Percentiles rank a stretch among this genome's conserved stretches.
Evolutionary conservation across 352 stramenopile species (phyloP).

Genomic region (Pythium rishiriense): DNA sequence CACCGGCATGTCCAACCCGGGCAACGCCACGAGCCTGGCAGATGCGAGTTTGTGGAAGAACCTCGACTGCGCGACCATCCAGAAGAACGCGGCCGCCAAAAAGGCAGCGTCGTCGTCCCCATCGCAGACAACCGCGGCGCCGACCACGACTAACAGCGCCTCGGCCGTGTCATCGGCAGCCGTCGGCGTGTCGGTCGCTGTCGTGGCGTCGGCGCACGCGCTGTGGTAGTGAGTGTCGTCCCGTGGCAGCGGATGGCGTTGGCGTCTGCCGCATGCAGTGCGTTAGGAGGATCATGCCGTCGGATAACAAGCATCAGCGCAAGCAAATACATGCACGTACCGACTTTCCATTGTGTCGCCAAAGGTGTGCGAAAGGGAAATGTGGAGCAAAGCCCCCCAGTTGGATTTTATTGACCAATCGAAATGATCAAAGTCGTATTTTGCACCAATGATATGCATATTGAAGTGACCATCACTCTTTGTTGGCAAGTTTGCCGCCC

Average conservation of each 20-base stretch:
- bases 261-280: background rate
- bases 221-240: constrained; percentile 3
- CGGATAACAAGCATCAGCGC: no score
- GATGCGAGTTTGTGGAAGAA: constrained; percentile 21
- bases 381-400: no score
- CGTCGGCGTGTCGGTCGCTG: background rate
- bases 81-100: constrained; percentile 2
- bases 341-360: no score
- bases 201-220: background rate
- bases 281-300: background rate
- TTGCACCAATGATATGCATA: background rate
- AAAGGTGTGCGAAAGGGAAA: no score
- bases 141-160: background rate
- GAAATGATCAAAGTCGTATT: background rate
- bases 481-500: background rate
- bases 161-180: background rate
- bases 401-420: background rate
- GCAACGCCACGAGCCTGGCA: constrained; percentile 12
- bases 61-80: constrained; percentile 11
- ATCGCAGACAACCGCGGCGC: background rate
- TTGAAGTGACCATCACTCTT: constrained; percentile 29
- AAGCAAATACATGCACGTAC: no score
- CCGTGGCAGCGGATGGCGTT: background rate
- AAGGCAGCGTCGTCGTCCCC: background rate
- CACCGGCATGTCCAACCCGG: constrained; percentile 16